phyloP scores from a whole-genome alignment of 1,139 yeast species.

The Pichia sp. region DNA sequence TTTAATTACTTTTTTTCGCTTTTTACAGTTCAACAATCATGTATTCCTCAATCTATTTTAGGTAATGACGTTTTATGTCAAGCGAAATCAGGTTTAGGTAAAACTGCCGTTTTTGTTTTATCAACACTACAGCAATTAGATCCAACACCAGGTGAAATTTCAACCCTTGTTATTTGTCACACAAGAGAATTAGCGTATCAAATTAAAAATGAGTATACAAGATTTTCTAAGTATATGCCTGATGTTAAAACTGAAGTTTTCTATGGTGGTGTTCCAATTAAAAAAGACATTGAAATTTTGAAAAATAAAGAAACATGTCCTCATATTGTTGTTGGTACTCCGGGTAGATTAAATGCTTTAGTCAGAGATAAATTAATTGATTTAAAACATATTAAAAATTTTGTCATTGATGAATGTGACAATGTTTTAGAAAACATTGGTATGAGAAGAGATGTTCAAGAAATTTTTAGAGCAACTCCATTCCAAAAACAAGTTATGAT shows the following conservation, averaged over 20 bases:
- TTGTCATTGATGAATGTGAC: conserved; percentile 98
- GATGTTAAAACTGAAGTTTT: conserved; percentile 95
- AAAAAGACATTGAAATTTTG: conserved; percentile 79
- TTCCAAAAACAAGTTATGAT: conserved; percentile 99
- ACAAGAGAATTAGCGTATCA: conserved; percentile 98
- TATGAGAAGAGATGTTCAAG: conserved; percentile 99
- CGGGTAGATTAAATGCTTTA: conserved; percentile 93
- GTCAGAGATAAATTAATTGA: conserved; percentile 88
- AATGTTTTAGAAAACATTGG: conserved; percentile 82
- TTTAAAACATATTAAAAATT: conserved; percentile 84
- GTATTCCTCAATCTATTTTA: conserved; percentile 96
- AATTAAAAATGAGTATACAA: conserved; percentile 93
- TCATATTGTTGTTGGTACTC: conserved; percentile 95
- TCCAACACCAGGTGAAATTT: conserved; percentile 94
- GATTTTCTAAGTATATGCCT: conserved; percentile 98
- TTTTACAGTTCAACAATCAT: conserved; percentile 83
- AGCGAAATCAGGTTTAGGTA: conserved; percentile 99
- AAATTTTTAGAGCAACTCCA: conserved; percentile 94
- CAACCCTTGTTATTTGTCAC: conserved; percentile 92
- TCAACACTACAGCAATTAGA: conserved; percentile 96
- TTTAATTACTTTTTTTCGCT: neutral
- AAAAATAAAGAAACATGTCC: conserved; percentile 94
- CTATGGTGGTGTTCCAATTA: conserved; percentile 91
- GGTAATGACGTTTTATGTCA: conserved; percentile 98
- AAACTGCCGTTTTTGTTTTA: conserved; percentile 95